phyloP scores from a whole-genome alignment of 805 yeast genomes.

The Kazachstania taianensis region DNA sequence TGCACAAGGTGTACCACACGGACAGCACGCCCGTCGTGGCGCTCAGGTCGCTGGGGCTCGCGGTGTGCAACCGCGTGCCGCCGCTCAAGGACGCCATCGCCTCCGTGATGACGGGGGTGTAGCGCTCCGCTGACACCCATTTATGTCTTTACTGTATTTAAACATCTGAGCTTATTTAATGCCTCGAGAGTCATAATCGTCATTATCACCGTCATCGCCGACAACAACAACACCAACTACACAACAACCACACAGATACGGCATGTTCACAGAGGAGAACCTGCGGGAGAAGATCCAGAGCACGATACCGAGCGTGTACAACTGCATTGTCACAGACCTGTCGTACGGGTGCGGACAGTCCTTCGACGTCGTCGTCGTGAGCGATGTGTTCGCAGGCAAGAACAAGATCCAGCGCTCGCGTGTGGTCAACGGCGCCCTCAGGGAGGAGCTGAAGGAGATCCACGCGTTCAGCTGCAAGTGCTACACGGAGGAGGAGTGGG shows the following conservation, averaged over 20 bases:
- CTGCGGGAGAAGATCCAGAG: conserved; percentile 19
- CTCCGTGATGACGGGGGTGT: conserved; percentile 36
- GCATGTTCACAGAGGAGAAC: conserved; percentile 16
- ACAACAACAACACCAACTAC: conserved; percentile 62
- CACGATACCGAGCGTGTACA: conserved; percentile 22
- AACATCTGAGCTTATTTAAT: neutral
- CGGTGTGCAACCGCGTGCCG: conserved; percentile 50
- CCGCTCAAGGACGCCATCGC: conserved; percentile 64
- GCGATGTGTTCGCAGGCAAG: conserved; percentile 62
- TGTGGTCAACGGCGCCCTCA: conserved; percentile 66
- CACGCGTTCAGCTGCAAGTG: conserved; percentile 95
- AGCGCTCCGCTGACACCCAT: neutral
- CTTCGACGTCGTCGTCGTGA: conserved; percentile 82
- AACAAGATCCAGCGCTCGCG: conserved; percentile 81
- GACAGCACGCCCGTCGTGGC: conserved; percentile 66
- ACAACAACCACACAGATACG: conserved; percentile 33
- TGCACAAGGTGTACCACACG: conserved; percentile 77
- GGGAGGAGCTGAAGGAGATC: conserved; percentile 74
- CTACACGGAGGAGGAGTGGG: conserved; percentile 87
- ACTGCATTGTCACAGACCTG: conserved; percentile 31
- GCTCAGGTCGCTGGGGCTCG: conserved; percentile 67
- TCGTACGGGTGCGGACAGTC: conserved; percentile 98
- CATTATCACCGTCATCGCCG: conserved; percentile 43
- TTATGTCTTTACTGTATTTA: neutral
- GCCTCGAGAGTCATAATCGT: no score